These are phyloP conservation scores for Cicer pinnatifidum DNA, from an alignment of 306 rosid genomes.

Conservation along the genomic window DNA sequence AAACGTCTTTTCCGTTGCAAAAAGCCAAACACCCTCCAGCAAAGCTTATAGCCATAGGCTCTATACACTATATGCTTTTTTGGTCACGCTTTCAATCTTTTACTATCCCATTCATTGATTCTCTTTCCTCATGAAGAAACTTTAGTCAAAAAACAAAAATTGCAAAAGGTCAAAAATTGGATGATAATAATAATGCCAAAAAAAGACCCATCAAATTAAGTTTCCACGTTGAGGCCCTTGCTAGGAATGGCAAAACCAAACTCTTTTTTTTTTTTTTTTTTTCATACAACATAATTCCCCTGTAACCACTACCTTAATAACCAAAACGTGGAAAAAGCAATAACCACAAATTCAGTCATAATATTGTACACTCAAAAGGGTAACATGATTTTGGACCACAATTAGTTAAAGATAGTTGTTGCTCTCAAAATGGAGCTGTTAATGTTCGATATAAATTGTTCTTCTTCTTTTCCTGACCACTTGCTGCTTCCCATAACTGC, in stretches of 20 bases:
- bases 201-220: constrained; percentile 40
- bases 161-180: constrained; percentile 3
- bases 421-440: constrained; percentile 83
- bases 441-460: constrained; percentile 58
- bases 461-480: constrained; percentile 56
- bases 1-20: neutral
- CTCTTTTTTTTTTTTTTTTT: neutral
- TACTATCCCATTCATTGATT: neutral
- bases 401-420: neutral
- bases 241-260: constrained; percentile 45
- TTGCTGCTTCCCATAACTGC: constrained; percentile 59
- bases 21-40: neutral
- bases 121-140: constrained; percentile 5
- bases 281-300: constrained; percentile 19
- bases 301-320: neutral
- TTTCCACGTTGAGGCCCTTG: constrained; percentile 16
- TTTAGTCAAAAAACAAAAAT: neutral
- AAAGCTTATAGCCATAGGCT: neutral
- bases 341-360: constrained; percentile 20
- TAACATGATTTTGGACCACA: constrained; percentile 1
- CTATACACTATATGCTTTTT: neutral
- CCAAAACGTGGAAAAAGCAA: neutral
- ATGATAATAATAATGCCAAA: constrained; percentile 7
- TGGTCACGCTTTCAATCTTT: neutral
- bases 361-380: constrained; percentile 39